Evolutionary conservation across 768 basidiomycete genomes (phyloP).

Genomic region (Phlegmacium glaucopus): DNA sequence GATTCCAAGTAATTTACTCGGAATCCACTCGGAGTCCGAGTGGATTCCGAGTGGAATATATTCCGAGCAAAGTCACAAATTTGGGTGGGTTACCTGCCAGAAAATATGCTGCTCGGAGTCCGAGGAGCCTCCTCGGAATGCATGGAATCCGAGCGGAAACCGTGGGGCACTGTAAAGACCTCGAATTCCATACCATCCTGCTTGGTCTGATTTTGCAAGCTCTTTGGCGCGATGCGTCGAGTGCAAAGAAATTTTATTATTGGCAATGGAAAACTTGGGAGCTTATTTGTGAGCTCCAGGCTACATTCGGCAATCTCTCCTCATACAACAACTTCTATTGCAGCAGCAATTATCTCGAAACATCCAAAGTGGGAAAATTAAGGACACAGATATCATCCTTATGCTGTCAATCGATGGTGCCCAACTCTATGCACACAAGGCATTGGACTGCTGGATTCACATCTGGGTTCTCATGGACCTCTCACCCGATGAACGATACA

Average conservation of each 20-base stretch:
- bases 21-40: no score
- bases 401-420: slow-evolving; percentile 34
- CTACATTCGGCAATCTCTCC: slow-evolving; percentile 10
- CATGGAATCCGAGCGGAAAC: no score
- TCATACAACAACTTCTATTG: slow-evolving; percentile 22
- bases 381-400: slow-evolving; percentile 22
- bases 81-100: no score
- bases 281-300: slow-evolving; percentile 3
- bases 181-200: slow-evolving; percentile 34
- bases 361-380: slow-evolving; percentile 19
- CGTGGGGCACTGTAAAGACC: no score
- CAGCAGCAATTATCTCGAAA: slow-evolving; percentile 24
- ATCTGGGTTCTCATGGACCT: slow-evolving; percentile 26
- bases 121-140: no score
- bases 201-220: slow-evolving; percentile 37
- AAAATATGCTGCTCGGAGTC: no score
- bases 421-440: slow-evolving; percentile 35
- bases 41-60: no score
- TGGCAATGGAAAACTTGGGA: slow-evolving; percentile 9
- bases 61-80: no score
- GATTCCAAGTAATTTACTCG: no score
- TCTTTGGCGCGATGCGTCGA: slow-evolving; percentile 13
- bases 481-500: slow-evolving; percentile 21
- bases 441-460: slow-evolving; percentile 28
- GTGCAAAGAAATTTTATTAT: slow-evolving; percentile 21